These are phyloP conservation scores for Monosporascus cannonballus DNA, from an alignment of 2,329 filamentous ascomycete species.

Conservation along the genomic window DNA sequence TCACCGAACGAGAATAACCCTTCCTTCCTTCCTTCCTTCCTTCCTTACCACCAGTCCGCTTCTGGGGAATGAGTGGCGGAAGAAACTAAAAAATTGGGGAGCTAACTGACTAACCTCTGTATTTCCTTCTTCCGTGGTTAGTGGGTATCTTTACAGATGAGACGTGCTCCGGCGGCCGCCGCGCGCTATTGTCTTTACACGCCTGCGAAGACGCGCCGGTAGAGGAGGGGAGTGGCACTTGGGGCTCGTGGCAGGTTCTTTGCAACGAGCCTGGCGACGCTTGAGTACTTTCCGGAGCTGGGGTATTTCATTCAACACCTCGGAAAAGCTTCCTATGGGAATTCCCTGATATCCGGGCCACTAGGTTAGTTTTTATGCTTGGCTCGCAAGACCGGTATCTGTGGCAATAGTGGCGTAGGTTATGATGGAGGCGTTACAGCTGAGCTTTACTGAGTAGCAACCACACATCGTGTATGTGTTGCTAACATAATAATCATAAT, in stretches of 20 bases:
- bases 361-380: no score
- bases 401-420: no score
- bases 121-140: neutral
- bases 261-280: constrained; percentile 5
- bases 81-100: neutral
- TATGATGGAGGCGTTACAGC: no score
- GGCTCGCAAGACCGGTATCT: no score
- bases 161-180: constrained; percentile 5
- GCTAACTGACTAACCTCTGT: neutral
- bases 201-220: constrained; percentile 5
- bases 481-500: no score
- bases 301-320: neutral
- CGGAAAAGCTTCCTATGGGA: no score
- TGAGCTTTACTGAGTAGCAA: no score
- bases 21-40: neutral
- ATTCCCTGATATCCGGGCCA: no score
- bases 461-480: no score
- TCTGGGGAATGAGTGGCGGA: neutral
- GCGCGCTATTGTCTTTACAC: neutral
- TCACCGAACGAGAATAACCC: neutral
- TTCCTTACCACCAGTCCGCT: neutral
- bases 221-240: constrained; percentile 1
- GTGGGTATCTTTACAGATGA: constrained; percentile 13
- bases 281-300: neutral
- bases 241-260: constrained; percentile 8